Percentiles rank a stretch among this genome's conserved stretches.
Conservation (phyloP, 2,329 filamentous ascomycete genomes). For the Cercospora sp. region DNA sequence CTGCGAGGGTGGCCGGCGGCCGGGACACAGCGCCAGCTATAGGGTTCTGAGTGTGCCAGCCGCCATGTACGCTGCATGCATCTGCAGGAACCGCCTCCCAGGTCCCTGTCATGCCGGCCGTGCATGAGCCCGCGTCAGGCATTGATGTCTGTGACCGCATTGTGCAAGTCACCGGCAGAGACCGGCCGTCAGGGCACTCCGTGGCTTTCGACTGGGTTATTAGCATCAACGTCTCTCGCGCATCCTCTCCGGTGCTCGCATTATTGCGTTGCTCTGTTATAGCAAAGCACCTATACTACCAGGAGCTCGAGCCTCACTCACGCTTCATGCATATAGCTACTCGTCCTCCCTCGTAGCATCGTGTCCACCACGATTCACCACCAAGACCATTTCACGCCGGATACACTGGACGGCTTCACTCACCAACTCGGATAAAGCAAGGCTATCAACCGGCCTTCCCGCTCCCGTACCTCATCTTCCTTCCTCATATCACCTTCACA, state of each 20-base stretch:
- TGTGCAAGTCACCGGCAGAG: constrained; percentile 23
- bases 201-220: constrained; percentile 26
- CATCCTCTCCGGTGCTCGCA: constrained; percentile 13
- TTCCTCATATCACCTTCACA: constrained; percentile 8
- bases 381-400: constrained; percentile 20
- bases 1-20: background rate
- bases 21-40: constrained; percentile 11
- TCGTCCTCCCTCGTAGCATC: constrained; percentile 14
- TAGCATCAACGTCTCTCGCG: constrained; percentile 29
- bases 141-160: constrained; percentile 29
- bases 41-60: constrained; percentile 23
- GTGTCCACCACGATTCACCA: background rate
- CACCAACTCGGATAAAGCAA: background rate
- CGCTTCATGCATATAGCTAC: constrained; percentile 21
- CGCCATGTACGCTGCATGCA: constrained; percentile 21
- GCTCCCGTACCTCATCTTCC: background rate
- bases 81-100: constrained; percentile 27
- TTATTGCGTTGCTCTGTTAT: constrained; percentile 19
- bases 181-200: constrained; percentile 23
- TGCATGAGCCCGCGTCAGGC: constrained; percentile 27
- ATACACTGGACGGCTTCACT: constrained; percentile 26
- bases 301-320: constrained; percentile 16
- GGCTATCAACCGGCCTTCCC: constrained; percentile 1
- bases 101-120: constrained; percentile 23
- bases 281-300: constrained; percentile 16